Conservation (phyloP, 208 protist genomes). For the Trypanosoma melophagium region DNA sequence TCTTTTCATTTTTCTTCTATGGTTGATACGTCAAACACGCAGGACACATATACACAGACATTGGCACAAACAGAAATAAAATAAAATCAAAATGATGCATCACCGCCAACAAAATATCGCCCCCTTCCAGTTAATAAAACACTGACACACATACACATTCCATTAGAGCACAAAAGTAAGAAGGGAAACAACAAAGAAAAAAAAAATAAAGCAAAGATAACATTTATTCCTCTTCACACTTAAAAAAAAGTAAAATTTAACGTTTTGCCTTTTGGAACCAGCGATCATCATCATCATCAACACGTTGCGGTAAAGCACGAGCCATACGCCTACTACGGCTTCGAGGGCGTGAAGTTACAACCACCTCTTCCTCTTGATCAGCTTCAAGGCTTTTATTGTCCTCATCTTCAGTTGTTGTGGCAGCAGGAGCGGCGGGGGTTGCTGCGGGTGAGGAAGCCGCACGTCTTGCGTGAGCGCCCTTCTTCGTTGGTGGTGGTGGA, state of each 20-base stretch:
- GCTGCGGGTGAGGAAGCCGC: too few species aligned
- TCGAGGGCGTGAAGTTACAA: slow-evolving; percentile 4
- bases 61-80: too few species aligned
- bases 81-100: too few species aligned
- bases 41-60: too few species aligned
- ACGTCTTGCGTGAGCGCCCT: too few species aligned
- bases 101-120: too few species aligned
- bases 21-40: too few species aligned
- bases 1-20: too few species aligned
- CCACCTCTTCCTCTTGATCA: slow-evolving; percentile 1
- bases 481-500: too few species aligned
- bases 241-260: slow-evolving; percentile 4
- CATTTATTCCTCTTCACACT: slow-evolving; percentile 1
- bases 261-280: slow-evolving; percentile 25
- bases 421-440: neutral
- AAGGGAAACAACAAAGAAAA: neutral
- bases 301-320: slow-evolving; percentile 1
- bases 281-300: slow-evolving; percentile 12
- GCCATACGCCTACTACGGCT: slow-evolving; percentile 16
- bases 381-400: neutral
- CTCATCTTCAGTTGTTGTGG: neutral
- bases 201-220: slow-evolving; percentile 9
- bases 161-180: neutral
- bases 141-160: neutral
- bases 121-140: too few species aligned